Conservation (phyloP, 176 grass and related monocot species). For the Thalia dealbata region DNA sequence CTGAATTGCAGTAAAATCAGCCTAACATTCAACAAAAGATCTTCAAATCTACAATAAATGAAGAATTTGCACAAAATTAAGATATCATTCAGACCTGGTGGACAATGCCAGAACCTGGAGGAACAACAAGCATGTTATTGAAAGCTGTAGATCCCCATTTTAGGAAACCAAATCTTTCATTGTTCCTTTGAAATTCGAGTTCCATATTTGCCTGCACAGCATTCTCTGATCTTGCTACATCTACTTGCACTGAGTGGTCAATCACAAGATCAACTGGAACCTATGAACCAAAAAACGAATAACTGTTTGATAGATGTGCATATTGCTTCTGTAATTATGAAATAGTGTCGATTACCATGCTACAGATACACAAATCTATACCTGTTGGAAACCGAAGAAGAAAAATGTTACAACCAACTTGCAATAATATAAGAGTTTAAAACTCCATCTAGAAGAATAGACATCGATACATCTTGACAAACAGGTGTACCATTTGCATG, state of each 20-base stretch:
- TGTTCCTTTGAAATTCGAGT: conserved; percentile 74
- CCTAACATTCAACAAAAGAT: not conserved
- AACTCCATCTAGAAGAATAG: too few species aligned
- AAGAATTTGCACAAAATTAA: not conserved
- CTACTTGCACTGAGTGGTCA: conserved; percentile 93
- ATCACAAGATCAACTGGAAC: conserved; percentile 95
- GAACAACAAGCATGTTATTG: conserved; percentile 89
- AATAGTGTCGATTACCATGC: too few species aligned
- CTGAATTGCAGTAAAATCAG: conserved; percentile 20
- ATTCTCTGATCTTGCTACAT: conserved; percentile 80
- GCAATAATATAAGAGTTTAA: too few species aligned
- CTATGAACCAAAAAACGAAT: conserved; percentile 25
- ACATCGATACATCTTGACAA: too few species aligned
- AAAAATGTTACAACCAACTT: too few species aligned
- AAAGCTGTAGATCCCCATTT: conserved; percentile 96
- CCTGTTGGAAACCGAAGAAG: too few species aligned
- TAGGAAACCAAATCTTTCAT: conserved; percentile 89
- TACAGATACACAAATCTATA: too few species aligned
- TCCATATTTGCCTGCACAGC: conserved; percentile 81
- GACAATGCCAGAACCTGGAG: conserved; percentile 86
- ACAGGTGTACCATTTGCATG: too few species aligned
- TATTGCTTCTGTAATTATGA: too few species aligned
- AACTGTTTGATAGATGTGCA: not conserved
- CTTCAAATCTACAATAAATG: not conserved
- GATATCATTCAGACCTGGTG: conserved; percentile 54